phyloP scores from a whole-genome alignment of 2,329 filamentous ascomycete genomes.

The Dendryphion nanum region DNA sequence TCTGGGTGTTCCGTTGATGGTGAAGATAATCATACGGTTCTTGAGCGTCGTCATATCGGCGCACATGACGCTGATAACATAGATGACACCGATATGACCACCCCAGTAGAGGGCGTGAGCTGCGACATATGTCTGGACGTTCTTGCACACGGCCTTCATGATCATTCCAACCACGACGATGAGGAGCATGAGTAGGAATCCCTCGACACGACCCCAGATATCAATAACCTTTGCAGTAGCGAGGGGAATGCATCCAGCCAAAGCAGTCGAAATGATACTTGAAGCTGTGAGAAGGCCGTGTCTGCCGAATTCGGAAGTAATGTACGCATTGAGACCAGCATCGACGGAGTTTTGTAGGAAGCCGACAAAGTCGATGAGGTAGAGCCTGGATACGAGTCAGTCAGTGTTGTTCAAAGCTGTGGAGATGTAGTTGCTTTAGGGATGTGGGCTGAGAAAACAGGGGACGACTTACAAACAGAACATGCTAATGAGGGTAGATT shows the following conservation, averaged over 20 bases:
- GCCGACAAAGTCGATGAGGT: constrained; percentile 47
- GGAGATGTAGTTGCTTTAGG: too few relatives aligned
- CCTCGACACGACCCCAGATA: constrained; percentile 40
- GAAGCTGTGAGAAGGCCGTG: constrained; percentile 26
- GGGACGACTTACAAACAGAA: constrained; percentile 37
- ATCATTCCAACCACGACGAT: constrained; percentile 47
- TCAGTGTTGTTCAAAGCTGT: not conserved
- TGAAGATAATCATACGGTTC: constrained; percentile 58
- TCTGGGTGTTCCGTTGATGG: constrained; percentile 34
- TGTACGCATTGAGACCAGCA: constrained; percentile 31
- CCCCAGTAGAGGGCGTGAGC: constrained; percentile 52
- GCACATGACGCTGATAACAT: constrained; percentile 62
- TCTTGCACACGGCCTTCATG: constrained; percentile 63
- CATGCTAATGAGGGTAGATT: constrained; percentile 35
- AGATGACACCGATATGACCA: constrained; percentile 60
- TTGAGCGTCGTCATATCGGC: constrained; percentile 62
- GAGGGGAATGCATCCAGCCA: constrained; percentile 33
- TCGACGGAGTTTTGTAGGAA: constrained; percentile 41
- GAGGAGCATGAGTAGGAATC: constrained; percentile 32
- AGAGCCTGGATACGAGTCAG: constrained; percentile 40
- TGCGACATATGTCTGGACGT: constrained; percentile 41
- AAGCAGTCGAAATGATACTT: constrained; percentile 21
- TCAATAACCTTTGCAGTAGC: constrained; percentile 40
- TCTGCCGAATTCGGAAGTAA: constrained; percentile 27
- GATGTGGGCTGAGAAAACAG: too few relatives aligned